phyloP scores from a whole-genome alignment of 176 grass and related monocot species.

The Microstegium vimineum region DNA sequence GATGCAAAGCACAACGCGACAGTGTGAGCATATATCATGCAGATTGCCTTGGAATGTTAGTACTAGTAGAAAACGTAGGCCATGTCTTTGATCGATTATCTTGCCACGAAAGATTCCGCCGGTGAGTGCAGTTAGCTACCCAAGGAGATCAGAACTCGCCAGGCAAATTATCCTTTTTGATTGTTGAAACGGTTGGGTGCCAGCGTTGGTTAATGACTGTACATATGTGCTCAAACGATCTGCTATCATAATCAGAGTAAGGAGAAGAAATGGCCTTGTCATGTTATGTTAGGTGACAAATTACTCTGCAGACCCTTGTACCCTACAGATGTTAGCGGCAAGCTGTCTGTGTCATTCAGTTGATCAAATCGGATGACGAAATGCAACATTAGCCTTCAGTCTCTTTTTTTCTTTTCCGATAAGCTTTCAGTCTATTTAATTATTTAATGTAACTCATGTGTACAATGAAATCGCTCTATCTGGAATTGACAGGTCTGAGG shows the following conservation, averaged over 20 bases:
- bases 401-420: neutral
- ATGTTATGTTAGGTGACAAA: neutral
- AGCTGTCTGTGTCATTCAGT: neutral
- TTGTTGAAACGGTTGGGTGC: constrained; percentile 13
- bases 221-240: neutral
- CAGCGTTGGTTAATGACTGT: neutral
- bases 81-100: constrained; percentile 1
- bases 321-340: neutral
- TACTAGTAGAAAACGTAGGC: neutral
- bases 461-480: neutral
- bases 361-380: neutral
- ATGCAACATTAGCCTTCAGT: neutral
- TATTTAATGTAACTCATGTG: neutral
- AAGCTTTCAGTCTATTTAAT: neutral
- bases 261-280: neutral
- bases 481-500: neutral
- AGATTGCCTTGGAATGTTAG: constrained; percentile 24
- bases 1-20: constrained; percentile 23
- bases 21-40: neutral
- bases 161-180: neutral
- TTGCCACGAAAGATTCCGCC: neutral
- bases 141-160: neutral
- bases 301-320: too few relatives aligned
- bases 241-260: neutral
- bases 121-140: neutral